Percentiles rank a stretch among this genome's conserved stretches.
Conservation (phyloP, 306 rosid genomes). For the Vigna unguiculata region DNA sequence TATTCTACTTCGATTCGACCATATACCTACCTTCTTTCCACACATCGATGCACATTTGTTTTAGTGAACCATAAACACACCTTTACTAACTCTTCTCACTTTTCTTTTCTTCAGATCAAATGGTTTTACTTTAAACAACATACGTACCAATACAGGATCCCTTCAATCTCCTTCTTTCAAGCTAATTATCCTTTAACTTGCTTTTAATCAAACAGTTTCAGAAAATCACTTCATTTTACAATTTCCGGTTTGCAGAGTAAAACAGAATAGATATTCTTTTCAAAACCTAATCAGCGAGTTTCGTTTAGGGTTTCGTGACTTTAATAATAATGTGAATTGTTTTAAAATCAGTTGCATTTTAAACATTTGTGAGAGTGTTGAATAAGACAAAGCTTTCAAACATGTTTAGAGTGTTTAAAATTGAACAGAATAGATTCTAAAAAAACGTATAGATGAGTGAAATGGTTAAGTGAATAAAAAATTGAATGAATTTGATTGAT, state of each 20-base stretch:
- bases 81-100: not conserved
- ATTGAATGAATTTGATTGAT: not conserved
- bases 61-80: conserved; percentile 23
- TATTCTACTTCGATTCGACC: conserved; percentile 48
- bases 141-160: conserved; percentile 25
- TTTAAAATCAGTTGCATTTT: not conserved
- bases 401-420: not conserved
- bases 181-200: not conserved
- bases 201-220: too few relatives aligned
- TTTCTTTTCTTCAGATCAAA: conserved; percentile 32
- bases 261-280: not conserved
- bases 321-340: too few relatives aligned
- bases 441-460: not conserved
- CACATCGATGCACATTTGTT: conserved; percentile 42
- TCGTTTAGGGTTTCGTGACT: not conserved
- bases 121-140: conserved; percentile 48
- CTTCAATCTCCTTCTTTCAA: conserved; percentile 47
- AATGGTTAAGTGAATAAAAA: conserved; percentile 1
- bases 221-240: too few relatives aligned
- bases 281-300: not conserved
- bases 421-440: not conserved
- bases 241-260: too few relatives aligned
- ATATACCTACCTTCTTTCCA: conserved; percentile 46
- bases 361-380: not conserved
- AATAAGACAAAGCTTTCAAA: not conserved